Conservation (phyloP, 108 stramenopile species). For the Skeletonema marinoi region DNA sequence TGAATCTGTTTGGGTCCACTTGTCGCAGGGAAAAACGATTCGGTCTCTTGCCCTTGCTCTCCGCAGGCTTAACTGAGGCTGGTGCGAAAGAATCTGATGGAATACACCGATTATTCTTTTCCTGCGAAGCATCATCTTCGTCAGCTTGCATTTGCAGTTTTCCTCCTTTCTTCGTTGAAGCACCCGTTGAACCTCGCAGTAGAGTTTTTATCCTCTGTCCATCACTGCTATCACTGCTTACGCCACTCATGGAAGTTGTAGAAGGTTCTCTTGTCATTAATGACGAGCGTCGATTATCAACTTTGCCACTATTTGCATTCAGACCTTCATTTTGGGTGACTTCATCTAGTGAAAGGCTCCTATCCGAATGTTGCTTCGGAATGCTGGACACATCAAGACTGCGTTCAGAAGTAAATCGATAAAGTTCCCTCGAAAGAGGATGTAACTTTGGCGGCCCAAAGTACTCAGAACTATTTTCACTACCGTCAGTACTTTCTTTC, state of each 20-base stretch:
- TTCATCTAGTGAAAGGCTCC: neutral
- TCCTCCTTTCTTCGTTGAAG: neutral
- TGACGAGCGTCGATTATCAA: neutral
- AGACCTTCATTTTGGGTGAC: neutral
- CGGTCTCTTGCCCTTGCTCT: neutral
- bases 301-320: neutral
- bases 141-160: neutral
- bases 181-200: neutral
- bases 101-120: neutral
- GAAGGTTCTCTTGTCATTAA: neutral
- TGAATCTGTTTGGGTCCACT: neutral
- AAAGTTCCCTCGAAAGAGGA: neutral
- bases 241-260: neutral
- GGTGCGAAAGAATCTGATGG: neutral
- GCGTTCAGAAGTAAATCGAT: neutral
- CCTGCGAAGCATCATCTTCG: neutral
- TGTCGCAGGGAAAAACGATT: neutral
- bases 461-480: constrained; percentile 1
- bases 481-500: neutral
- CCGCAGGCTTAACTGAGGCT: neutral
- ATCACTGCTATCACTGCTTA: neutral
- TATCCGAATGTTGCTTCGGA: neutral
- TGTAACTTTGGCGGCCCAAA: neutral
- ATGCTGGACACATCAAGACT: neutral
- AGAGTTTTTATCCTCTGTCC: neutral